Base-by-base conservation (phyloP, 768 basidiomycete genomes). In the Podaxis sp. region DNA sequence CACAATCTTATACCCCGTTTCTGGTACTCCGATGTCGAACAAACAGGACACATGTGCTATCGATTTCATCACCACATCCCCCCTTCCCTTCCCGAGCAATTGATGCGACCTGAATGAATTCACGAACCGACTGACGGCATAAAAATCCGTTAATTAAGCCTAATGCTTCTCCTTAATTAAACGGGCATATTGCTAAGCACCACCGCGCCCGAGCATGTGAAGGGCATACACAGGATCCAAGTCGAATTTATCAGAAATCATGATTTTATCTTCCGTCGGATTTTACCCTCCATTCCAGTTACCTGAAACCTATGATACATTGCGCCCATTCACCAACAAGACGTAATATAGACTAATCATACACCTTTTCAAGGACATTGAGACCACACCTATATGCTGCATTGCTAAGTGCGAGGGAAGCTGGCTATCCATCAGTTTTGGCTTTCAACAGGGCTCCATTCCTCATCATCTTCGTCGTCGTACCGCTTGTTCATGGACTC, bases 401-500 rank as follows among this genome's bases (percentile, higher is more conserved):
- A 37, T 20, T 17, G 17, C 33, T 38, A 10, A n/a, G 30, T 36
- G 17, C 33, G 30, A 54, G 28, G 37, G 10, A 20, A 55, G 28
- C n/a, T 55, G 30, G 41, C 30, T 24, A 11, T 26, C 17, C 48
- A 30, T 55, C 22, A 55, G 17, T 55, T 56, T 13, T 44, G 52
- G 60, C 53, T 62, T 28, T 24, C 53, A 17, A 41, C 61, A 13
- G 56, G 44, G 20, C 52, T 40, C 52, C 56, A 30, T 28, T 53
- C 50, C 51, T 64, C 54, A 28, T 61, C 62, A 12, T 52, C 56
- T n/a, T 58, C 57, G 37, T 52, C 40, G 13, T 66, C 69, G 60
- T 37, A 64, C 33, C 71, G 66, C 73, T 88, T 88, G 60, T 76
- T 80, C 79, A 86, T 72, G 46, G 87, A 84, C 66, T 87, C 81